Evolutionary conservation across 768 basidiomycete genomes (phyloP).

Genomic region (Symmetrospora coprosmae): DNA sequence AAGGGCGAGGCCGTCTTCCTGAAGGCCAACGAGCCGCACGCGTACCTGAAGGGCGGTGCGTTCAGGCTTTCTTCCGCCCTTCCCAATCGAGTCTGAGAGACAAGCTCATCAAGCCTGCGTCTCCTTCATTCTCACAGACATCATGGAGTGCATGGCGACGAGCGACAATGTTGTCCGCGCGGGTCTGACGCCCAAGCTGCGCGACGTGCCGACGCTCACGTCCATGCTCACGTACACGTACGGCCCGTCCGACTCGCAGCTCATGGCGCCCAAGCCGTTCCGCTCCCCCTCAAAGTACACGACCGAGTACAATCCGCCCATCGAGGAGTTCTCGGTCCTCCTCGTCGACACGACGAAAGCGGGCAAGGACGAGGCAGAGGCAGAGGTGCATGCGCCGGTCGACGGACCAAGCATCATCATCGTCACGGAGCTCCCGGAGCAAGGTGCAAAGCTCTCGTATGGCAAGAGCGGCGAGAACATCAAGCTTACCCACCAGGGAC

Average conservation of each 20-base stretch:
- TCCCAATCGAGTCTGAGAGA: neutral
- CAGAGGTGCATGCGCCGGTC: slow-evolving; percentile 49
- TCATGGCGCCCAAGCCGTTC: slow-evolving; percentile 51
- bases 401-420: slow-evolving; percentile 76
- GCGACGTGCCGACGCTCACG: slow-evolving; percentile 82
- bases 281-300: slow-evolving; percentile 37
- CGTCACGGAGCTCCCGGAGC: slow-evolving; percentile 44
- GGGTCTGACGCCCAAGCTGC: slow-evolving; percentile 87
- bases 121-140: slow-evolving; percentile 46
- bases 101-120: neutral
- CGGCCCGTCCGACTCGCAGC: slow-evolving; percentile 53
- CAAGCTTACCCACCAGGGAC: slow-evolving; percentile 47
- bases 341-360: slow-evolving; percentile 43
- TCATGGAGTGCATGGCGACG: slow-evolving; percentile 98
- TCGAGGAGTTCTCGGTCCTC: slow-evolving; percentile 82
- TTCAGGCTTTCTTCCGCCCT: neutral
- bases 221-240: slow-evolving; percentile 71
- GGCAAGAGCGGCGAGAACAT: slow-evolving; percentile 36
- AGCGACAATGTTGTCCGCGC: slow-evolving; percentile 93
- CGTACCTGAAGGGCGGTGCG: slow-evolving; percentile 82
- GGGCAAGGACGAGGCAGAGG: slow-evolving; percentile 38
- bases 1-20: slow-evolving; percentile 87
- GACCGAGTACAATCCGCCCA: slow-evolving; percentile 72
- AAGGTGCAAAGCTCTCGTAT: slow-evolving; percentile 22
- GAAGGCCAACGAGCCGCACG: slow-evolving; percentile 91